phyloP scores from a whole-genome alignment of 805 yeast genomes.

The Starmera caribaea region DNA sequence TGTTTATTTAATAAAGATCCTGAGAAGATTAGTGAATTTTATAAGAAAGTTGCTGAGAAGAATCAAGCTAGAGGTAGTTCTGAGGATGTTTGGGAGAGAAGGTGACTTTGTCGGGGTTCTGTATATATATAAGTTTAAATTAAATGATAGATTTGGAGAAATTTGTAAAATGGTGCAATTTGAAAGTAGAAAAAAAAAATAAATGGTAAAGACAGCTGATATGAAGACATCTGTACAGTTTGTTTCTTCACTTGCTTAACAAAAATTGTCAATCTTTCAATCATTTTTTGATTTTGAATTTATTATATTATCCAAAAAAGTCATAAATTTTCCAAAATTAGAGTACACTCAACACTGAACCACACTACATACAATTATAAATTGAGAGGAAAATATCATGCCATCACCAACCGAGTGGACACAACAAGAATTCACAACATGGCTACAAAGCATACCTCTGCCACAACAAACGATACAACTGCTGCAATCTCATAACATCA shows the following conservation, averaged over 20 bases:
- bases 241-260: too few relatives aligned
- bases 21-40: conserved; percentile 62
- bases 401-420: neutral
- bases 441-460: neutral
- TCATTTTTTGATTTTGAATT: too few relatives aligned
- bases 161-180: too few relatives aligned
- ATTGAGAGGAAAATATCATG: too few relatives aligned
- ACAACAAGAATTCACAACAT: neutral
- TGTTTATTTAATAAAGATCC: conserved; percentile 56
- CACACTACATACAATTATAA: too few relatives aligned
- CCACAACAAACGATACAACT: neutral
- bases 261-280: too few relatives aligned
- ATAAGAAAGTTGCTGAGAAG: conserved; percentile 50
- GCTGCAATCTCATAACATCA: neutral
- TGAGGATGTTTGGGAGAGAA: conserved; percentile 72
- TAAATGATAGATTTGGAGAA: too few relatives aligned
- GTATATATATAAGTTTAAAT: neutral
- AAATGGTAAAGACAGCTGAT: neutral
- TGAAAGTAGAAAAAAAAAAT: too few relatives aligned
- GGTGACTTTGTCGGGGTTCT: too few relatives aligned
- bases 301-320: too few relatives aligned
- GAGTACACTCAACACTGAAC: too few relatives aligned
- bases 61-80: conserved; percentile 62
- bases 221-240: too few relatives aligned
- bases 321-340: neutral